A percentile compares a stretch with the other conserved stretches of the same genome.
These are phyloP conservation scores for Rhodamnia rubescens DNA, from an alignment of 345 rosid genomes.

Conservation along the genomic window DNA sequence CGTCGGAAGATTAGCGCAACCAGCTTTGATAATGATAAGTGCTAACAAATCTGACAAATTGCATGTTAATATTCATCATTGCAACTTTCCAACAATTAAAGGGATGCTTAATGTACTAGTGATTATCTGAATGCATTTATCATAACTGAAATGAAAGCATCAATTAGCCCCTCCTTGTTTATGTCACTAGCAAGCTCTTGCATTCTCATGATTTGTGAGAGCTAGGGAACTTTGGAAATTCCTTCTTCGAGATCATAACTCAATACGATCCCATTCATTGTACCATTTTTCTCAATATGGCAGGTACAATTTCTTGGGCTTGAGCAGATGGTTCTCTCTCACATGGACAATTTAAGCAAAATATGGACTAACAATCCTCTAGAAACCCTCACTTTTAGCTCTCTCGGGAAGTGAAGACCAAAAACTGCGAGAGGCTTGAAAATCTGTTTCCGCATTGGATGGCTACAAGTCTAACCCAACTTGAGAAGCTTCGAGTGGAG, in stretches of 20 bases:
- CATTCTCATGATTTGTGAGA: too few relatives aligned
- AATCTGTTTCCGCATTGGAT: not conserved
- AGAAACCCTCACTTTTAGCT: not conserved
- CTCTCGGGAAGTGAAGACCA: accelerated
- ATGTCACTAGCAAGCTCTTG: too few relatives aligned
- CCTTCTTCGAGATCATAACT: not conserved
- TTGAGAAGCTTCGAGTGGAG: not conserved
- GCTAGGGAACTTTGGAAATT: too few relatives aligned
- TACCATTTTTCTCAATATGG: not conserved
- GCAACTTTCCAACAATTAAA: not conserved
- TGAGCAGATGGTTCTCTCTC: not conserved
- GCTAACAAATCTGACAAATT: too few relatives aligned
- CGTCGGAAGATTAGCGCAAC: too few relatives aligned
- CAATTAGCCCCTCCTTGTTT: too few relatives aligned
- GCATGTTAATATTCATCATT: not conserved
- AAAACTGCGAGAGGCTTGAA: not conserved
- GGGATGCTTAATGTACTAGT: not conserved
- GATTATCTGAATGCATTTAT: too few relatives aligned
- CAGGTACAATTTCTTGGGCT: not conserved
- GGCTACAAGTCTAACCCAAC: not conserved
- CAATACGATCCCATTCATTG: not conserved
- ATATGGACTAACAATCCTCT: not conserved
- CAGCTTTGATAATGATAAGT: too few relatives aligned
- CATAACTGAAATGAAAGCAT: too few relatives aligned
- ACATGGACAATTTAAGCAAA: not conserved